Evolutionary conservation across 345 rosid genomes (phyloP).

Genomic region (Populus euphratica): DNA sequence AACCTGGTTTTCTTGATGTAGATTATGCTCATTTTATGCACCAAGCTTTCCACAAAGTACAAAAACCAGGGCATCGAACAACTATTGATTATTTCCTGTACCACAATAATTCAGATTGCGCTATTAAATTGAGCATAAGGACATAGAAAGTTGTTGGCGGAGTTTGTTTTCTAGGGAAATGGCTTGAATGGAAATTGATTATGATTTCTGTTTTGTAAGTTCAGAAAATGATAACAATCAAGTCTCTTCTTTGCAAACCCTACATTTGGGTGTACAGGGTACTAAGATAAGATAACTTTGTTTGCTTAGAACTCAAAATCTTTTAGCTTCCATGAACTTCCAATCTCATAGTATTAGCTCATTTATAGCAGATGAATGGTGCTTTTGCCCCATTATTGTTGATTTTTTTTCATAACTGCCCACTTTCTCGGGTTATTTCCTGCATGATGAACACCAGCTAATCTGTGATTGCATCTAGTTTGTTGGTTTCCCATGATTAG

Average conservation of each 20-base stretch:
- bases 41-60: not conserved
- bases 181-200: too few species aligned
- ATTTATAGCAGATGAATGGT: not conserved
- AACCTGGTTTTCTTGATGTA: not conserved
- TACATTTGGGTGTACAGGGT: too few species aligned
- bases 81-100: not conserved
- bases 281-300: not conserved
- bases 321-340: not conserved
- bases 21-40: not conserved
- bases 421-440: not conserved
- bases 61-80: not conserved
- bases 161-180: too few species aligned
- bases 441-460: not conserved
- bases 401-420: not conserved
- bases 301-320: not conserved
- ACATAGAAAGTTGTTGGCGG: too few species aligned
- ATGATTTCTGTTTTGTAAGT: too few species aligned
- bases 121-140: too few species aligned
- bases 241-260: too few species aligned
- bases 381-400: not conserved
- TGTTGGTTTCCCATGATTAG: not conserved
- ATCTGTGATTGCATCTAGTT: not conserved
- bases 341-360: not conserved
- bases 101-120: not conserved
- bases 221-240: too few species aligned